These are phyloP conservation scores for Allium cepa DNA, from an alignment of 106 monocot genomes.

Conservation along the genomic window DNA sequence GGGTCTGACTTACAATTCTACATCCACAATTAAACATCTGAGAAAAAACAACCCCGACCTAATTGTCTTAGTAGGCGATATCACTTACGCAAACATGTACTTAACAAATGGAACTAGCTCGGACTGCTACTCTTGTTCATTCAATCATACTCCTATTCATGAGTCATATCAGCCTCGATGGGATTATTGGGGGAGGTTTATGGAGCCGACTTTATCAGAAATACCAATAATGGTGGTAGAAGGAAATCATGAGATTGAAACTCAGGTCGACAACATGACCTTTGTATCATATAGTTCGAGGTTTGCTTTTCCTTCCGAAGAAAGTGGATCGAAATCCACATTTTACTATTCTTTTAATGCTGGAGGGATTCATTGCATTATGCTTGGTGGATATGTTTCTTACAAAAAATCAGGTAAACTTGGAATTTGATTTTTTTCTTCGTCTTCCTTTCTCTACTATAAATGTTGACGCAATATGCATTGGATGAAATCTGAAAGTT, in stretches of 20 bases:
- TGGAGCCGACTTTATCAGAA: constrained; percentile 71
- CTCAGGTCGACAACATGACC: constrained; percentile 46
- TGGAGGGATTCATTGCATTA: constrained; percentile 86
- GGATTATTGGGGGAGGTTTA: constrained; percentile 98
- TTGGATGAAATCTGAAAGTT: too few relatives aligned
- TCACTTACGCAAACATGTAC: constrained; percentile 82
- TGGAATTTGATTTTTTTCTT: too few relatives aligned
- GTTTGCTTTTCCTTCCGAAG: constrained; percentile 78
- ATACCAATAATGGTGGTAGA: constrained; percentile 84
- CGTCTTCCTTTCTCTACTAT: too few relatives aligned
- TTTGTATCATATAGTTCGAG: constrained; percentile 76
- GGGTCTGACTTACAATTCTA: constrained; percentile 86
- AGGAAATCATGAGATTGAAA: constrained; percentile 91
- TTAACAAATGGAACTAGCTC: constrained; percentile 86
- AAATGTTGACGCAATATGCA: too few relatives aligned
- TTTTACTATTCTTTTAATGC: constrained; percentile 92
- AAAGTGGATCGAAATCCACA: constrained; percentile 62
- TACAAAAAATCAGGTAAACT: constrained; percentile 56
- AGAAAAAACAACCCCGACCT: constrained; percentile 67
- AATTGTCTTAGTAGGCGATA: constrained; percentile 73
- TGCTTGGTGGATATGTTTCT: constrained; percentile 73
- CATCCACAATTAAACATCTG: constrained; percentile 78
- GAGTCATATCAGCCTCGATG: constrained; percentile 92
- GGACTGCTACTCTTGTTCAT: constrained; percentile 80
- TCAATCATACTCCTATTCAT: constrained; percentile 69